These are phyloP conservation scores for Paramyrothecium sp. DNA, from an alignment of 2,329 filamentous ascomycete species.

Conservation along the genomic window DNA sequence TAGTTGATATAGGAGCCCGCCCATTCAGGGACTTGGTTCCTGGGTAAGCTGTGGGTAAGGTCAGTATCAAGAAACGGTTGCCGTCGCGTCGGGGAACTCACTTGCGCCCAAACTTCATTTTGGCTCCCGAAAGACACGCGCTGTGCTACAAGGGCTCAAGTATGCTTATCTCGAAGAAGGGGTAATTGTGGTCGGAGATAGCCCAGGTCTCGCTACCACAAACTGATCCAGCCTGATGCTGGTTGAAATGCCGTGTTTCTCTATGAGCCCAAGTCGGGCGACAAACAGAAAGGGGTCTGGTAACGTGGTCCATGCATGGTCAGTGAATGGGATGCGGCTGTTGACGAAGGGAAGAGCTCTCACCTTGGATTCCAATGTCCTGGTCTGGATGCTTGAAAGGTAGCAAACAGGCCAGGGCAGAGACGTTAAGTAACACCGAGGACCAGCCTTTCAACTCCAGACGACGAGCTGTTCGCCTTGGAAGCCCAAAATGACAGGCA, in stretches of 20 bases:
- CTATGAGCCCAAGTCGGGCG: no score
- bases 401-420: background rate
- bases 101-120: slow-evolving; percentile 65
- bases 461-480: no score
- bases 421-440: background rate
- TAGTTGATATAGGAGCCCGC: slow-evolving; percentile 83
- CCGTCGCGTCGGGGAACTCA: slow-evolving; percentile 35
- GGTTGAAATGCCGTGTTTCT: no score
- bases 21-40: slow-evolving; percentile 88
- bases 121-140: background rate
- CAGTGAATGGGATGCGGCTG: no score
- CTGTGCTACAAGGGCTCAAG: background rate
- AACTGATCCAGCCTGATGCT: no score
- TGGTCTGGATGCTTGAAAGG: background rate
- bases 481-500: no score
- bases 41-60: slow-evolving; percentile 56
- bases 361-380: background rate
- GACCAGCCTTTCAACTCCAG: background rate
- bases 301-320: no score
- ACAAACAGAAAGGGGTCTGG: no score
- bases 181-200: no score
- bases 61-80: background rate
- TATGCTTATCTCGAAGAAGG: no score
- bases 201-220: no score
- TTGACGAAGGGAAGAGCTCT: background rate